A percentile compares a stretch with the other conserved stretches of the same genome.
These are phyloP conservation scores for Euphrasia confusa DNA, from an alignment of 257 asterid species.

Conservation along the genomic window DNA sequence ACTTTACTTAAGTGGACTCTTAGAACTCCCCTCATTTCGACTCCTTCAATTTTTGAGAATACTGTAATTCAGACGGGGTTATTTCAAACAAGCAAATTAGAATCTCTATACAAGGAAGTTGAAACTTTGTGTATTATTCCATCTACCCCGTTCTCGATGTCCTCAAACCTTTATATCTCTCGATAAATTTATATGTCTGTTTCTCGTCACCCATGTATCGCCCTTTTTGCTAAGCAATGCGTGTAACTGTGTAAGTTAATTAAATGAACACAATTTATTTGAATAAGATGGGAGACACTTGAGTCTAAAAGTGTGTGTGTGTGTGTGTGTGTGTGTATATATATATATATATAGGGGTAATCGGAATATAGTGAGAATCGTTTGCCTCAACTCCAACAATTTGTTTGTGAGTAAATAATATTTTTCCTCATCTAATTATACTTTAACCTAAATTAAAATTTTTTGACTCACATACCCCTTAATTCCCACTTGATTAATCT, in stretches of 20 bases:
- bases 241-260: background rate
- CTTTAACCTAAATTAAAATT: too few relatives aligned
- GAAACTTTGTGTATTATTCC: background rate
- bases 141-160: background rate
- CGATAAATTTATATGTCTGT: background rate
- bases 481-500: background rate
- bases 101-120: background rate
- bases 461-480: too few relatives aligned
- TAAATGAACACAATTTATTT: background rate
- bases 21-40: background rate
- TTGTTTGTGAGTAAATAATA: too few relatives aligned
- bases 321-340: too few relatives aligned
- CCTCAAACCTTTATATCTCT: background rate
- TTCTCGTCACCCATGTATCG: background rate
- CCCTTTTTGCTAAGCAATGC: background rate
- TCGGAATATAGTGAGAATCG: background rate
- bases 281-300: background rate
- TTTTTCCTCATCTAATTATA: too few relatives aligned
- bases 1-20: conserved; percentile 3
- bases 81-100: background rate
- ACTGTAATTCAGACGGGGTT: background rate
- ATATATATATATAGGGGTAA: background rate
- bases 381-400: too few relatives aligned
- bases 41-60: background rate
- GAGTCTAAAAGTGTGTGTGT: background rate